Evolutionary conservation across 148 eudicot genomes (phyloP).

Genomic region (Nyssa sinensis): DNA sequence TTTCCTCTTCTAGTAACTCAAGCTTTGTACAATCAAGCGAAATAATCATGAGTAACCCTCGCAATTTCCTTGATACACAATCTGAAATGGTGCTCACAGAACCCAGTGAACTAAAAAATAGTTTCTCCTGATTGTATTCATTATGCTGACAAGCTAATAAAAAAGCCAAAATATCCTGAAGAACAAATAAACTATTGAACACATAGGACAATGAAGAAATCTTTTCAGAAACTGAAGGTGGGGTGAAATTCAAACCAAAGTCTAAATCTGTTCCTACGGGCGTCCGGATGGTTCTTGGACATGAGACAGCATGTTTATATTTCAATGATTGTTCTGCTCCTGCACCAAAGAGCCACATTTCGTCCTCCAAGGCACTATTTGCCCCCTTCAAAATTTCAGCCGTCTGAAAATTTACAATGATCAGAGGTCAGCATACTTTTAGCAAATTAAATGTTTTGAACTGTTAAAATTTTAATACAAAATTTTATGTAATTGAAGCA

Average conservation of each 20-base stretch:
- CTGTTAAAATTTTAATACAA: neutral
- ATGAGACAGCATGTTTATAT: conserved; percentile 18
- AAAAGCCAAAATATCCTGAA: conserved; percentile 58
- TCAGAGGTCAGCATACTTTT: conserved; percentile 31
- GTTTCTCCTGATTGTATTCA: conserved; percentile 48
- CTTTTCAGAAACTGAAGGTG: conserved; percentile 32
- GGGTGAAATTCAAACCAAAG: conserved; percentile 19
- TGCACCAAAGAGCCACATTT: conserved; percentile 33
- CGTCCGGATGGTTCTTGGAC: conserved; percentile 21
- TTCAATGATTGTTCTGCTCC: conserved; percentile 30
- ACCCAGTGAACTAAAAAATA: conserved; percentile 78
- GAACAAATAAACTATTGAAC: conserved; percentile 54
- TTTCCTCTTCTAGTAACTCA: conserved; percentile 76
- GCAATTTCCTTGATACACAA: conserved; percentile 61
- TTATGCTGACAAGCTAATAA: conserved; percentile 39
- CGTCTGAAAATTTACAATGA: conserved; percentile 51
- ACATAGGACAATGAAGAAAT: conserved; percentile 30
- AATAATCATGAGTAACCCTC: conserved; percentile 82
- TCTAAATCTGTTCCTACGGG: conserved; percentile 33
- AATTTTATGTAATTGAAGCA: neutral
- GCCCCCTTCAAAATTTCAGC: conserved; percentile 54
- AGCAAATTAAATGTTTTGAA: conserved; percentile 5
- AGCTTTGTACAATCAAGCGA: conserved; percentile 86
- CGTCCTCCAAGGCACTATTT: conserved; percentile 35
- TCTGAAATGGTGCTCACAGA: conserved; percentile 61